Evolutionary conservation across 1,139 yeast genomes (phyloP), one percentile per base, ranked within the genome.

Genomic region (Protomyces inouyei): DNA sequence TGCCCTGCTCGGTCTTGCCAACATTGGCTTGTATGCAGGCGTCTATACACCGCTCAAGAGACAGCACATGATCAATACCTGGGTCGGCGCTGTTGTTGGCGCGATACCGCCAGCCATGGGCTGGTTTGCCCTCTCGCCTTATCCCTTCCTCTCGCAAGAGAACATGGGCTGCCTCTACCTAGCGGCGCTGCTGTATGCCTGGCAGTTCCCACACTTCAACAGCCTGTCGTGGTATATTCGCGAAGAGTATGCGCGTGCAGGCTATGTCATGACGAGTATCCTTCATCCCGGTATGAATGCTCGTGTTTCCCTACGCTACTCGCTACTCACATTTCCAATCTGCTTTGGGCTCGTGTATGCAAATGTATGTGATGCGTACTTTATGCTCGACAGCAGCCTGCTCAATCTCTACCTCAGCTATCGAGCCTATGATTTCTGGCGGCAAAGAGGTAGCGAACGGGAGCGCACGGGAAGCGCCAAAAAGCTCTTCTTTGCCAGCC

Each of bases 81-180:
- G 99, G 99, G 95, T 93, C 0, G 99, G 99, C 25, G 98, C 98
- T 0, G 74, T 95, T 9, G 98, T 95, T 2, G 99, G 99, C 3
- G 98, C 98, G 0, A 88, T 93, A 52, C 98, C 99, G 0, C 99
- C 99, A 38, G 80, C 95, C 63, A 93, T 93, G 99, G 99, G 99
- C 1, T 93, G 98, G 98, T 97, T 97, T 0, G 96, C 97, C 0
- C 61, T 69, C 16, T 28, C 54, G 23, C 64, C 64, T 25, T 59
- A 38, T 32, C 63, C 63, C 14, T 35, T 59, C 43, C 43, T 59
- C 18, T 21, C 59, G 18, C 25, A 51, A 4, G 55, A 66, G 16
- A 69, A 68, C 45, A 36, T 61, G 10, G 71, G 71, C 6, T 71
- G 77, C 40, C 84, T 95, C 0, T 77, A 93, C 60, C 71, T 80